Percentiles rank a stretch among this genome's conserved stretches.
Evolutionary conservation across 495 filamentous ascomycete genomes (phyloP).

Genomic region (Lophium mytilinum): DNA sequence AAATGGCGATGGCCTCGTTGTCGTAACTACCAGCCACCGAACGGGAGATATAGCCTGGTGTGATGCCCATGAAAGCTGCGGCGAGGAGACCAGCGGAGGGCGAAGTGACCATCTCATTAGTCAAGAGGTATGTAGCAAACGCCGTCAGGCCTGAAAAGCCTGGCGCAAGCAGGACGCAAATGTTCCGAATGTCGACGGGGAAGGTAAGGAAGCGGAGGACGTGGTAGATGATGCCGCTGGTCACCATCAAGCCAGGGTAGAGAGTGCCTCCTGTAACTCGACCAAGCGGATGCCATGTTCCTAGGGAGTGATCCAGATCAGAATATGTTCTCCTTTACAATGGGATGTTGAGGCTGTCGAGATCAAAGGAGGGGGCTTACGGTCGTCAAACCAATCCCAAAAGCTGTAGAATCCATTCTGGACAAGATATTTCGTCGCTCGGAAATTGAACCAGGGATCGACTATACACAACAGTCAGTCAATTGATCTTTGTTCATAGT

Average conservation of each 20-base stretch:
- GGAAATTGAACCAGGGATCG: constrained; percentile 99
- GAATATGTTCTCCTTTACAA: not conserved
- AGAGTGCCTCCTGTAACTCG: constrained; percentile 97
- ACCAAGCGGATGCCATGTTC: constrained; percentile 98
- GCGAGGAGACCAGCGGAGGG: constrained; percentile 91
- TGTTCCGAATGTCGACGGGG: constrained; percentile 96
- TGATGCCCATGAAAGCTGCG: constrained; percentile 93
- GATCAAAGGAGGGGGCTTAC: constrained; percentile 42
- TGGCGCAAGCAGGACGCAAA: constrained; percentile 94
- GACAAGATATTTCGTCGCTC: constrained; percentile 95
- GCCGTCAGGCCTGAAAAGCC: constrained; percentile 94
- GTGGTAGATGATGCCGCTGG: constrained; percentile 94
- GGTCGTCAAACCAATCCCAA: constrained; percentile 99
- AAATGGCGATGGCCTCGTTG: constrained; percentile 99
- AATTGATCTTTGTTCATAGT: constrained; percentile 24
- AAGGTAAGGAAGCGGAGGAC: constrained; percentile 82
- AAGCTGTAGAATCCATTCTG: constrained; percentile 97
- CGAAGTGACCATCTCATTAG: constrained; percentile 88
- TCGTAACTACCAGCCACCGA: constrained; percentile 98
- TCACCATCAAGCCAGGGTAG: constrained; percentile 98
- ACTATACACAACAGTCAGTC: constrained; percentile 47
- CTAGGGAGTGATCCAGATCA: constrained; percentile 34
- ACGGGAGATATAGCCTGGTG: constrained; percentile 93
- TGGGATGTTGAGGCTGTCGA: not conserved
- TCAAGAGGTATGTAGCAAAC: constrained; percentile 88